Conservation (phyloP, 2,329 filamentous ascomycete genomes). For the Parastagonospora avenae region DNA sequence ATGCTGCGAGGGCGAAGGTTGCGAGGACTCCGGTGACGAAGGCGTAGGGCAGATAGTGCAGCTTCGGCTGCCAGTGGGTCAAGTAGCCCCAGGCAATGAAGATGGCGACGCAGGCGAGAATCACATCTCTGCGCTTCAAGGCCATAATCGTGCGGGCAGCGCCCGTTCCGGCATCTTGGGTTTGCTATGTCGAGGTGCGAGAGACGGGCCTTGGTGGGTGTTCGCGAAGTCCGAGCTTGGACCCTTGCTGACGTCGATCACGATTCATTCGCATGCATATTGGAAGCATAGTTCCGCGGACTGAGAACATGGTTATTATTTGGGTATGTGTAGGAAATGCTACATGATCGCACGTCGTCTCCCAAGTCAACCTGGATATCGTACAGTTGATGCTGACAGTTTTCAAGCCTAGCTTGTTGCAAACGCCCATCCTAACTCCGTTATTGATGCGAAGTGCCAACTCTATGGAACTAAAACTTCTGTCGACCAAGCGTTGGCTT, state of each 20-base stretch:
- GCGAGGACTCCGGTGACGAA: constrained; percentile 71
- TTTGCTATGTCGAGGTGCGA: constrained; percentile 15
- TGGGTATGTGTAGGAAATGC: too few relatives aligned
- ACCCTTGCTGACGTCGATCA: constrained; percentile 21
- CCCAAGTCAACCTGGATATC: not conserved
- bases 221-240: constrained; percentile 23
- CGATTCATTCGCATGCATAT: constrained; percentile 1
- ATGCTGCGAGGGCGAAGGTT: constrained; percentile 60
- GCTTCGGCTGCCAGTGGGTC: constrained; percentile 78
- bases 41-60: constrained; percentile 86
- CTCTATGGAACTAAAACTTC: constrained; percentile 58
- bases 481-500: constrained; percentile 78
- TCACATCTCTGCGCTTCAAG: constrained; percentile 71
- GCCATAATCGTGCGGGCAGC: constrained; percentile 64
- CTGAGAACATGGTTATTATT: not conserved
- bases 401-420: too few relatives aligned
- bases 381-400: not conserved
- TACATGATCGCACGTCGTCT: not conserved
- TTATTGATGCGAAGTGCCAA: not conserved
- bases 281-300: too few relatives aligned
- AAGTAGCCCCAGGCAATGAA: constrained; percentile 89
- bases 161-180: constrained; percentile 46
- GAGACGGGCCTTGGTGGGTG: constrained; percentile 13
- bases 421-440: not conserved
- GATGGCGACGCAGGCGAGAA: constrained; percentile 68